Evolutionary conservation across 257 asterid genomes (phyloP), one percentile per base, ranked within the genome.

Genomic region (Rhazya stricta): DNA sequence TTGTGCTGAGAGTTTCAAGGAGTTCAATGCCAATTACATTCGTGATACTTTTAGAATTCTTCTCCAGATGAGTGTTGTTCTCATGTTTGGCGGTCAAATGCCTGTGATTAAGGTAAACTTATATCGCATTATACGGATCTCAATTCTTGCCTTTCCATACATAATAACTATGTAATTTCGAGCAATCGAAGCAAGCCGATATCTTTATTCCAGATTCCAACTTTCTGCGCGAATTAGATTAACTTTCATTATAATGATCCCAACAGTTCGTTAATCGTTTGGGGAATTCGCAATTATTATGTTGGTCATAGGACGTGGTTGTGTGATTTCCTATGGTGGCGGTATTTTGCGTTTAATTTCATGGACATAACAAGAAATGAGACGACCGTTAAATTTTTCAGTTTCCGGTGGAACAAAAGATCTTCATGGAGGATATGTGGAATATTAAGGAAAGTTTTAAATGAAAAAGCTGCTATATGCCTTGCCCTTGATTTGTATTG

Each of bases 1-100:
- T 69, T 91, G 97, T 73, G 97, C 95, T 58, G 93, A 91, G 87
- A 91, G 95, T 72, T 91, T 88, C 79, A 91, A 89, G 88, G 96
- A 90, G 60, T 90, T 91, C 75, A 91, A 88, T 67, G 96, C 97
- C 23, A 86, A 85, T 75, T 86, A 91, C 50, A 91, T 89, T 39
- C 87, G 96, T 27, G 97, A 91, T 76, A 91, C 97, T 58, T 91
- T 90, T 79, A 86, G 96, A 76, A 86, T 91, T 75, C 76, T 90
- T 10, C 91, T 90, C 63, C 96, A 88, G 90, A 91, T 91, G 97
- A 78, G 96, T 30, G 96, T 86, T 60, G 97, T 91, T 78, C 93
- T 91, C 74, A 85, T 89, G 60, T 91, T 91, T 72, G 97, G 97
- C 58, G 97, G 96, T 18, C 94, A 91, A 71, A 82, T 91, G 87